Conservation (phyloP, 306 rosid genomes). For the Dalbergia oliveri region DNA sequence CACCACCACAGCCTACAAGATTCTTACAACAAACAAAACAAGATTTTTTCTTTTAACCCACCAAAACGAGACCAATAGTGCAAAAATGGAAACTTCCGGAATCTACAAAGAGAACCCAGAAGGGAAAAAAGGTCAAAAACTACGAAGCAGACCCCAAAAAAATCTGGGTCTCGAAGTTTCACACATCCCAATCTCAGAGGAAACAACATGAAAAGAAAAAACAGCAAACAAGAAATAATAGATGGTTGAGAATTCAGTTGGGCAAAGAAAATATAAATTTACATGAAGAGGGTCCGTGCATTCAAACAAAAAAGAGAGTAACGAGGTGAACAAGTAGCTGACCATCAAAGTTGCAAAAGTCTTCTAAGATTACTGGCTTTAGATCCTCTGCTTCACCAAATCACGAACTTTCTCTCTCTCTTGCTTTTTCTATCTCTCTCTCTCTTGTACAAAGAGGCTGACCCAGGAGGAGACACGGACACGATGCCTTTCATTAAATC, state of each 20-base stretch:
- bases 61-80: constrained; percentile 33
- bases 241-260: background rate
- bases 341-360: constrained; percentile 51
- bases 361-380: constrained; percentile 35
- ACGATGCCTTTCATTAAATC: constrained; percentile 63
- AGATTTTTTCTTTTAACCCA: background rate
- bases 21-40: constrained; percentile 14
- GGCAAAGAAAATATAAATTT: background rate
- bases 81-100: constrained; percentile 35
- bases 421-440: constrained; percentile 34
- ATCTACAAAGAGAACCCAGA: constrained; percentile 27
- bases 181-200: constrained; percentile 1
- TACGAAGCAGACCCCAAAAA: constrained; percentile 18
- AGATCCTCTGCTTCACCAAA: constrained; percentile 38
- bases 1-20: constrained; percentile 27
- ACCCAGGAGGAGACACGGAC: constrained; percentile 56
- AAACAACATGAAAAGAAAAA: background rate
- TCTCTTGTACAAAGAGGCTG: constrained; percentile 38
- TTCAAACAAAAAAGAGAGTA: background rate
- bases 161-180: constrained; percentile 45
- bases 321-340: constrained; percentile 47
- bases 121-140: constrained; percentile 12
- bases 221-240: background rate
- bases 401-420: background rate
- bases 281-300: background rate